phyloP scores from a whole-genome alignment of 106 monocot genomes.

The Cymbidium sinense region DNA sequence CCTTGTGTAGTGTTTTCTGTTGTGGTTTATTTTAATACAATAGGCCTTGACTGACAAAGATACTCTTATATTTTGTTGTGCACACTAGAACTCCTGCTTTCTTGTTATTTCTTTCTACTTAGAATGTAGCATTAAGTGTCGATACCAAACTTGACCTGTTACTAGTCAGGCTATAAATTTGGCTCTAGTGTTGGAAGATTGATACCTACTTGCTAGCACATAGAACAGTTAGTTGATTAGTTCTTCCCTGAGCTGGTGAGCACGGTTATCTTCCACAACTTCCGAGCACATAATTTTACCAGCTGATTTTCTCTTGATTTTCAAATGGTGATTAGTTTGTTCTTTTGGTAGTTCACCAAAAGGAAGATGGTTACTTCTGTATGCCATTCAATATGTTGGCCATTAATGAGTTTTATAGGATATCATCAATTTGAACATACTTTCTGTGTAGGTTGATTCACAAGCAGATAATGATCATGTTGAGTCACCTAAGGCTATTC shows the following conservation, averaged over 20 bases:
- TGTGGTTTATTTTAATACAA: neutral
- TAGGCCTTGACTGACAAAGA: neutral
- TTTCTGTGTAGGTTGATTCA: constrained; percentile 41
- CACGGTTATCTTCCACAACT: no score
- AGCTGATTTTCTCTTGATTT: neutral
- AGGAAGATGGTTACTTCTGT: neutral
- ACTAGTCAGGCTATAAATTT: neutral
- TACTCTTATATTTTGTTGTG: neutral
- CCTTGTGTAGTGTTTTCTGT: neutral
- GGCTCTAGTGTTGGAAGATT: neutral
- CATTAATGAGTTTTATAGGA: neutral
- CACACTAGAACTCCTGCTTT: neutral
- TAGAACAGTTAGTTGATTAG: neutral
- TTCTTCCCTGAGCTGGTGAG: no score
- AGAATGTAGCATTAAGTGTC: neutral
- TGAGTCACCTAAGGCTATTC: constrained; percentile 52
- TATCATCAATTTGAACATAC: neutral
- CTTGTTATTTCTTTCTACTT: neutral
- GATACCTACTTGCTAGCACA: neutral
- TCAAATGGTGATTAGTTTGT: neutral
- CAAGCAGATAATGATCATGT: constrained; percentile 25
- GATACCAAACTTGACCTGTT: neutral
- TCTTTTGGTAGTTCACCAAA: neutral
- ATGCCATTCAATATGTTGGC: neutral
- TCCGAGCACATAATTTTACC: neutral